Base-by-base conservation (phyloP, 202 grass and related monocot species). In the Elaeis oleifera region DNA sequence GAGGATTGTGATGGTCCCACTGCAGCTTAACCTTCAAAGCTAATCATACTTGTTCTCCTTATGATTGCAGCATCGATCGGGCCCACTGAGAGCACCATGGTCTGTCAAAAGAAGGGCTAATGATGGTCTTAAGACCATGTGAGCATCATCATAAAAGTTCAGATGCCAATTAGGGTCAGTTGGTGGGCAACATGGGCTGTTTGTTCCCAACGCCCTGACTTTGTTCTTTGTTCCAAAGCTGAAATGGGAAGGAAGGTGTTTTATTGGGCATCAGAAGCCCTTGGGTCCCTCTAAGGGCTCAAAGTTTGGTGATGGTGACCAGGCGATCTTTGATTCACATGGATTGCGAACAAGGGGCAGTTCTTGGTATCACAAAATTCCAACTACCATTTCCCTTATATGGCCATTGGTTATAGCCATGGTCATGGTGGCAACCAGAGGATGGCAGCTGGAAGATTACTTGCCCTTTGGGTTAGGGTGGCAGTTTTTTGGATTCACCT, bases 281-380 rank as follows among this genome's bases (percentile, higher is more conserved):
- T 64, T 64, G 36, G 20, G 20, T n/a, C 60, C 70, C 61, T 5
- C 55, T 63, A 60, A 57, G 53, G 52, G 50, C 11, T 31, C 61
- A 5, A 32, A 18, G 50, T 50, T 44, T 18, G 66, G 58, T 51
- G 67, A 24, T 20, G 58, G 57, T 69, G 68, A 71, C 56, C 65
- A 13, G 28, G 60, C 59, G 71, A 66, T 76, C 79, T 78, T 59
- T 51, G 58, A 67, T 64, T 79, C 79, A 82, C 79, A 76, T 79
- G 79, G 68, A 50, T 15, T 24, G 61, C 18, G 7, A 16, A 49
- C 5, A 64, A 16, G 61, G 15, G 61, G 49, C 61, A 23, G 29
- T 36, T 16, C 5, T 64, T 24, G 18, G 61, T 4, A 20, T 64
- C 15, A 16, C 58, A 31, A 18, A 24, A 2, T 17, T 0, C 54